A percentile compares a stretch with the other conserved stretches of the same genome.
Conservation (phyloP, 2,329 filamentous ascomycete species). For the Diaporthe humulicola region DNA sequence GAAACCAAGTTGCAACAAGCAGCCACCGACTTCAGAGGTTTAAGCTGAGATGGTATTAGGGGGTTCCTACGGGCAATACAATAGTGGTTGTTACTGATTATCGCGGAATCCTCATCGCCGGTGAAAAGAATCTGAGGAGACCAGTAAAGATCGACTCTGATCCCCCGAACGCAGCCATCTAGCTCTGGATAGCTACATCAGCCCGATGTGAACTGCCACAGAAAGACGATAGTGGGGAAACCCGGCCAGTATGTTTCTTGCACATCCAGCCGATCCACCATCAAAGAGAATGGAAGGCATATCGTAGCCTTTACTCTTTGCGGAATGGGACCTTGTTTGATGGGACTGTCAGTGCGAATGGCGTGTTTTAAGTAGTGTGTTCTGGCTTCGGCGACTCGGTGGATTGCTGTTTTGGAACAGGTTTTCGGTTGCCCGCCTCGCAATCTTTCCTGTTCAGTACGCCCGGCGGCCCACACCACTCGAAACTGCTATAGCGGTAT, state of each 20-base stretch:
- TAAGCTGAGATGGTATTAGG: not conserved
- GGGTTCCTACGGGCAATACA: too few species aligned
- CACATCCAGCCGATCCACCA: not conserved
- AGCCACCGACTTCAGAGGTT: constrained; percentile 45
- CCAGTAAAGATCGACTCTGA: too few species aligned
- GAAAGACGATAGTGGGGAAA: not conserved
- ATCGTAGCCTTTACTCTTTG: not conserved
- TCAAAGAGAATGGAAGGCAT: not conserved
- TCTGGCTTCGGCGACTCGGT: not conserved
- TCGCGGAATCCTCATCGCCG: too few species aligned
- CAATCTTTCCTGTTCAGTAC: not conserved
- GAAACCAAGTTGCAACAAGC: constrained; percentile 49
- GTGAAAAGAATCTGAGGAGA: not conserved
- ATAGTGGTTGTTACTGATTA: too few species aligned
- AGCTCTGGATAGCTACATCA: not conserved
- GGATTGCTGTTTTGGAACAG: constrained; percentile 5
- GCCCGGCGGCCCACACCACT: not conserved
- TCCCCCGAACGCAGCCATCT: not conserved
- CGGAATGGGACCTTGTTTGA: not conserved
- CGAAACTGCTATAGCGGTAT: too few species aligned
- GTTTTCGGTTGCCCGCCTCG: not conserved
- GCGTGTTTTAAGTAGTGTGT: not conserved
- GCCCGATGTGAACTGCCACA: not conserved
- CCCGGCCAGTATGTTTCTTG: not conserved
- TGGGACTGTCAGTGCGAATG: not conserved